Evolutionary conservation across 768 basidiomycete species (phyloP), one percentile per base, ranked within the genome.

Genomic region (Hirschioporus abietinus): DNA sequence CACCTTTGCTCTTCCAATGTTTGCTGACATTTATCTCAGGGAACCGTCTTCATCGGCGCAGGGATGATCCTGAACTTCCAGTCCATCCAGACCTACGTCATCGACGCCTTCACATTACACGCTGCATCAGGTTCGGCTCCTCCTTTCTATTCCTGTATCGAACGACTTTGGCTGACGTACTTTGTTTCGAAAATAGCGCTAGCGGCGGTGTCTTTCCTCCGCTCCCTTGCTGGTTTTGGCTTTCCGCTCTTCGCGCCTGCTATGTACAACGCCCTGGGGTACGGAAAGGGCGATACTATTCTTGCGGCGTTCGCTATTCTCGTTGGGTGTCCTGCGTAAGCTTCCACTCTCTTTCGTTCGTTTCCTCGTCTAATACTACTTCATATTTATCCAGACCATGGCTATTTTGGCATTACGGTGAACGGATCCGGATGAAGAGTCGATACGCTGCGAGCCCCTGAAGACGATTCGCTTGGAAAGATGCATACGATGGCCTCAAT

Each of bases 391-490:
- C 26, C 67, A 83, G 82, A 17, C 79, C 82, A 0, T 79, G 74
- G 72, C 23, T 83, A 10, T 75, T 83, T 65, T 84, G 83, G 83
- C 66, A 69, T 25, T 84, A 74, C 27, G 83, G 82, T 58, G 80
- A 82, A 68, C 76, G 78, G 61, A 86, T 89, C 63, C 79, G 87
- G 10, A 76, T 76, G 70, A 74, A 74, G n/a, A 87, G 86, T 69
- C 78, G 74, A 42, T 79, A 81, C 70, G 80, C 82, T 1, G 20
- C 18, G 10, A 34, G 30, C 17, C 9, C 60, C 17, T 61, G 60
- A 61, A 15, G 3, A 20, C 20, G 2, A 12, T 52, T 52, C 12
- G 5, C 42, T 52, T 20, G 42, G 1, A 5, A 1, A 3, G 3
- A 15, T 52, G 12, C 12, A 15, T 10, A 15, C 1, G 12, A 52